Conservation (phyloP, 78 protist species). For the slime mould (Dictyostelium discoideum) region DNA sequence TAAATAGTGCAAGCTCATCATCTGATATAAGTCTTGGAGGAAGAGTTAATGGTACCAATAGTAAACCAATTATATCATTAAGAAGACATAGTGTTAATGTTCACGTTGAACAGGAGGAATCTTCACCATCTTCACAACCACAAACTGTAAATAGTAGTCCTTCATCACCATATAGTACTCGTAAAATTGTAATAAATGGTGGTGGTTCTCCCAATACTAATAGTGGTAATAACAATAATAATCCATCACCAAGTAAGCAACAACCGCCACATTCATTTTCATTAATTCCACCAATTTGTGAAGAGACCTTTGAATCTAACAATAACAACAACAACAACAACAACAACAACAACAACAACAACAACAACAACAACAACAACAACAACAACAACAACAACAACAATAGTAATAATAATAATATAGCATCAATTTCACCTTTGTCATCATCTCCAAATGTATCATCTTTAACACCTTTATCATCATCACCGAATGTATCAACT, state of each 20-base stretch:
- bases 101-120: background rate
- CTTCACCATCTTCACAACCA: background rate
- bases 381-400: background rate
- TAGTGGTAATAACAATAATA: background rate
- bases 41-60: background rate
- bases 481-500: background rate
- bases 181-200: background rate
- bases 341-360: background rate
- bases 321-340: background rate
- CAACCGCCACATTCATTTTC: background rate
- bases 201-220: background rate
- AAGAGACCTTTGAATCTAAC: background rate
- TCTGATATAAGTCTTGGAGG: background rate
- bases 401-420: background rate
- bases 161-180: background rate
- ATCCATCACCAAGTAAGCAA: background rate
- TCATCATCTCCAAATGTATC: background rate
- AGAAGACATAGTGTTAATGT: conserved; percentile 13
- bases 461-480: background rate
- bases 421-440: background rate
- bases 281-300: background rate
- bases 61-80: background rate
- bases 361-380: background rate
- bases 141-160: conserved; percentile 7
- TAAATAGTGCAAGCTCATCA: background rate